These are phyloP conservation scores for Annulohypoxylon moriforme DNA, from an alignment of 495 filamentous ascomycete species.

Conservation along the genomic window DNA sequence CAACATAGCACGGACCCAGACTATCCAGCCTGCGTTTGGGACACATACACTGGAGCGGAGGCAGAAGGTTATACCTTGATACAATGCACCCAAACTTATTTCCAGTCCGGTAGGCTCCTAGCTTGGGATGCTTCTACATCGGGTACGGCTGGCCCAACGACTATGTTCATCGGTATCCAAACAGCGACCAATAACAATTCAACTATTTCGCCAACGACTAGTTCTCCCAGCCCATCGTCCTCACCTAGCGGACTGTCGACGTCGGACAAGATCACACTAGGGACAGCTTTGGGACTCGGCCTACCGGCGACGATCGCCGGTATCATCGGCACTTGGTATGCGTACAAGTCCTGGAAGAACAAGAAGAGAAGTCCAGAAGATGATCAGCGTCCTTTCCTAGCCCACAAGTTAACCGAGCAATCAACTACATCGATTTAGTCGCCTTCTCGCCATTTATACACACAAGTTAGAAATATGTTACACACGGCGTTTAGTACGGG, in stretches of 20 bases:
- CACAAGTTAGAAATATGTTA: background rate
- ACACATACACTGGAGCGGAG: background rate
- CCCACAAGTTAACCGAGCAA: background rate
- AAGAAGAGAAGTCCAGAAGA: background rate
- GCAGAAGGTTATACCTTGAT: slow-evolving; percentile 1
- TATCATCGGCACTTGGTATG: slow-evolving; percentile 2
- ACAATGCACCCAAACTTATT: background rate
- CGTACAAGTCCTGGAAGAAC: background rate
- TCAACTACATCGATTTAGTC: background rate
- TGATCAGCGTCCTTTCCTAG: background rate
- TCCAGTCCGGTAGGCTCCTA: background rate
- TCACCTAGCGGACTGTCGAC: background rate
- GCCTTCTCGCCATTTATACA: background rate
- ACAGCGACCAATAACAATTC: background rate
- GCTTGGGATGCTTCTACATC: slow-evolving; percentile 6
- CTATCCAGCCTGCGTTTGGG: background rate
- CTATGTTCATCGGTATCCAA: background rate
- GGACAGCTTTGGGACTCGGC: background rate
- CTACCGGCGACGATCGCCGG: background rate
- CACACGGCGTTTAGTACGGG: no score
- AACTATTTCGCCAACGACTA: background rate
- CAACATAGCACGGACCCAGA: background rate
- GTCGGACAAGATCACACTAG: background rate
- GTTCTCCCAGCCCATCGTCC: background rate
- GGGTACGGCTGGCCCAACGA: background rate